Evolutionary conservation across 2,329 filamentous ascomycete species (phyloP).

Genomic region (Aureobasidium sp.): DNA sequence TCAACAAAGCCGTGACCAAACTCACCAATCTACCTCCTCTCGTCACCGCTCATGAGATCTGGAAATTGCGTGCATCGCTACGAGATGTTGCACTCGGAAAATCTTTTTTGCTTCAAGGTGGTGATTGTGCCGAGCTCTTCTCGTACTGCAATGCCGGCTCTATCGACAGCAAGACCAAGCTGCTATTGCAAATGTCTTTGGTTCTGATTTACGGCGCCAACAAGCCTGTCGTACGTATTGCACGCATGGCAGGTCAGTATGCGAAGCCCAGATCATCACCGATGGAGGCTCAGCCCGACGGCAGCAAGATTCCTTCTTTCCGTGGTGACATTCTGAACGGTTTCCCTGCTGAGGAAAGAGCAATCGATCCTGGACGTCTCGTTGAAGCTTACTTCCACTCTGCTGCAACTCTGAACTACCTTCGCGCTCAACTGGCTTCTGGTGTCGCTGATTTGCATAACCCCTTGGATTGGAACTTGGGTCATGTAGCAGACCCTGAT

Average conservation of each 20-base stretch:
- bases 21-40: constrained; percentile 65
- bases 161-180: constrained; percentile 94
- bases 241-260: constrained; percentile 94
- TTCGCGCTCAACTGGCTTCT: constrained; percentile 72
- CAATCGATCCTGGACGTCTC: constrained; percentile 73
- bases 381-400: constrained; percentile 94
- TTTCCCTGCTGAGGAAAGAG: constrained; percentile 64
- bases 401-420: constrained; percentile 87
- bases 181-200: constrained; percentile 92
- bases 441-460: constrained; percentile 91
- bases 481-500: constrained; percentile 75
- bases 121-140: constrained; percentile 95
- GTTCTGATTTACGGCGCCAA: constrained; percentile 84
- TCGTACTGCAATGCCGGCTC: constrained; percentile 85
- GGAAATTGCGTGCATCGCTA: constrained; percentile 67
- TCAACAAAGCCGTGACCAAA: constrained; percentile 54
- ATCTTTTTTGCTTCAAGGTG: constrained; percentile 89
- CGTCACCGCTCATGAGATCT: constrained; percentile 73
- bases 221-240: constrained; percentile 83
- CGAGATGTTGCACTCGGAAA: constrained; percentile 82
- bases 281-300: constrained; percentile 65
- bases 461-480: constrained; percentile 88
- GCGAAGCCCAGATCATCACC: constrained; percentile 90
- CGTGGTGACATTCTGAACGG: constrained; percentile 94
- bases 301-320: constrained; percentile 78